Evolutionary conservation across 306 rosid species (phyloP), one percentile per base, ranked within the genome.

Genomic region (Trifolium pratense): DNA sequence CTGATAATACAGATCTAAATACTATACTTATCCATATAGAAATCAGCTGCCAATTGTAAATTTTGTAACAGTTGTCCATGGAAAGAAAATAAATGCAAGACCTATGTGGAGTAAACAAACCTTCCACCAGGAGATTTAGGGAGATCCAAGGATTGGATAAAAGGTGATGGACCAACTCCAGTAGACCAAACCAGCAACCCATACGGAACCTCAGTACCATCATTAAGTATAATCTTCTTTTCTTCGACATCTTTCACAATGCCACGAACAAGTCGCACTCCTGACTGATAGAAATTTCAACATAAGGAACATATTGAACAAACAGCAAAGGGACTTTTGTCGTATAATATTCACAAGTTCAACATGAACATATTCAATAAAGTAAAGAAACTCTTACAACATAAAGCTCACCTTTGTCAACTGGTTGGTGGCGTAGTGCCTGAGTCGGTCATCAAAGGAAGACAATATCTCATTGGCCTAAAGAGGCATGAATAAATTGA

Each of bases 51-150:
- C n/a, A 49, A 51, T 5, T 71, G 60, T 64, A 71, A 71, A 72
- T 18, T 51, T 51, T 26, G 45, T 66, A 55, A 16, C 16, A 48
- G 23, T 64, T 74, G 75, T 48, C 61, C 45, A 16, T 9, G 45
- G 60, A 78, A 78, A 42, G 48, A 66, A 68, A 71, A 21, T 7
- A 65, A 66, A 46, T 42, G 74, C 80, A 78, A 56, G 36, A 11
- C 75, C 49, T 36, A 52, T 51, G 67, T 57, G 21, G 20, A 75
- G 71, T 26, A 66, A 37, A 71, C 74, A 59, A 42, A 88, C 99
- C 99, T 88, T 84, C 99, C 99, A 82, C 97, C 99, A 9, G 97
- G 92, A 85, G 99, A 78, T 83, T 95, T 95, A 13, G 99, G 90
- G 57, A 95, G 83, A 49, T 86, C 86, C 69, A 88, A 29, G 10